Base-by-base conservation (phyloP, 2,329 filamentous ascomycete species). In the Aspergillus tubingensis region DNA sequence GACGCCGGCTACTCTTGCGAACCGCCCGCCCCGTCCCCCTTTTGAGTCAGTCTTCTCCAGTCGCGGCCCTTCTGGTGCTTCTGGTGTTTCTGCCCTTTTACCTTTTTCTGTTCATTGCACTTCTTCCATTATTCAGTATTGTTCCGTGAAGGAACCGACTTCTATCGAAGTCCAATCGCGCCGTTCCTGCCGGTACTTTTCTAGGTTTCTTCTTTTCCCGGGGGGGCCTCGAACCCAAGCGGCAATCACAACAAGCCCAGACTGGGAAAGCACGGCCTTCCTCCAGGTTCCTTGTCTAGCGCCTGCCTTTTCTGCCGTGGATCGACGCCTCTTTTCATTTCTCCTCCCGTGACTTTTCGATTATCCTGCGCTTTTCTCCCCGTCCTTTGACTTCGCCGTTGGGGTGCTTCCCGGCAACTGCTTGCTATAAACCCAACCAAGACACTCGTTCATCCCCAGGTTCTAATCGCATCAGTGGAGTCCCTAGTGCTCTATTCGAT, bases 371-470 rank as follows among this genome's bases (percentile, higher is more conserved):
- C 25, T 32, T 58, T 53, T 50, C 51, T 56, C 49, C 52, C 58
- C 41, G 32, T 10, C 21, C 41, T 43, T 44, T 57, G 48, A 43
- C 54, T 25, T 50, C 43, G 19, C 30, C 54, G 54, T 41, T 44
- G 47, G 15, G 47, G 25, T 50, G 47, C 47, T 30, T 27, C 30
- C 48, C 51, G 43, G n/a, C 55, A 50, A 50, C 38, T 54, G 17
- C 51, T 44, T 30, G 17, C 41, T 49, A 48, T 59, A 52, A 43
- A 60, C 54, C 32, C 44, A 52, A 57, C 43, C 44, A 48, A 36
- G 59, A 58, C 59, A 57, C 50, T 64, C 60, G 57, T 62, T 62
- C 49, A 48, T 43, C 49, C 57, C 51, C 50, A n/a, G 32, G 56
- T 55, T 49, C 58, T 58, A 25, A 62, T 52, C 63, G 54, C 58